Conservation (phyloP, 495 filamentous ascomycete genomes). For the Lasiosphaeria miniovina region DNA sequence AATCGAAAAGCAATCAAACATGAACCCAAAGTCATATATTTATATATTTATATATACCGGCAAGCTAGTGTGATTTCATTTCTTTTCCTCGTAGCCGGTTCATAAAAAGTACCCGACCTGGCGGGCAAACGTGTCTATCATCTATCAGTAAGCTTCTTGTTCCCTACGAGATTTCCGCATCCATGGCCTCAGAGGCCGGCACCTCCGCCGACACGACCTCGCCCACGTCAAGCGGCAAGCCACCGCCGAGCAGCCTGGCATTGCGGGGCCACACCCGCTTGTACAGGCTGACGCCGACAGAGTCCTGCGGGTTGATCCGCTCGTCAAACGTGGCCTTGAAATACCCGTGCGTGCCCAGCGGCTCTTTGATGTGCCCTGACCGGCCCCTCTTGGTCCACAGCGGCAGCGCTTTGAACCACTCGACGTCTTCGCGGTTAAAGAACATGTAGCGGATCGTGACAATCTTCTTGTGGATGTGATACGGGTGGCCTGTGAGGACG, state of each 20-base stretch:
- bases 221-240: slow-evolving; percentile 28
- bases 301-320: slow-evolving; percentile 89
- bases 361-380: slow-evolving; percentile 87
- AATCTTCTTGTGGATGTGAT: slow-evolving; percentile 95
- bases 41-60: not conserved
- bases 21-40: not conserved
- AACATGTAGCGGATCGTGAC: slow-evolving; percentile 99
- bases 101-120: not conserved
- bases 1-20: no score
- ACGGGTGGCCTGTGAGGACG: slow-evolving; percentile 92
- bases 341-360: slow-evolving; percentile 93
- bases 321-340: slow-evolving; percentile 99
- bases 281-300: slow-evolving; percentile 87
- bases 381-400: slow-evolving; percentile 90
- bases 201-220: slow-evolving; percentile 7
- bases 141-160: not conserved
- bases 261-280: slow-evolving; percentile 86
- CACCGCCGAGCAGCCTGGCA: slow-evolving; percentile 51
- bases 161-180: slow-evolving; percentile 30
- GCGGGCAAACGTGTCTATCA: not conserved
- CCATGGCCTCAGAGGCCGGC: slow-evolving; percentile 33
- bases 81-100: not conserved
- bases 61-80: not conserved
- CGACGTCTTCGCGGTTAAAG: slow-evolving; percentile 91
- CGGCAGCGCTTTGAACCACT: slow-evolving; percentile 94